Percentiles rank a stretch among this genome's conserved stretches.
Conservation (phyloP, 225 moss, liverwort and hornwort genomes). For the Climacium dendroides region DNA sequence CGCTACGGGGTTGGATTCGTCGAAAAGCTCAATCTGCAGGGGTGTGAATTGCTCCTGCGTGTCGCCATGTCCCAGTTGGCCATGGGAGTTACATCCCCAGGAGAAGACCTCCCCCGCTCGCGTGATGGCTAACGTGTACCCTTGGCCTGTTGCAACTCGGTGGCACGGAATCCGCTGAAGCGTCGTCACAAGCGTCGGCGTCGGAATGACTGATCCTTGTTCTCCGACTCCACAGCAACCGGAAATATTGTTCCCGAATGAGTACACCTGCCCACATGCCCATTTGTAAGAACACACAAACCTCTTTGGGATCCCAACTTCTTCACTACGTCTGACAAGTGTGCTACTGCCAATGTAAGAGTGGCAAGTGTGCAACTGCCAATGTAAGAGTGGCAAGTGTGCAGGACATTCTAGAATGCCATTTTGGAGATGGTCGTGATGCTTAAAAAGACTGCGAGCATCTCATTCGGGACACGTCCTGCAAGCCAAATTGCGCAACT, state of each 20-base stretch:
- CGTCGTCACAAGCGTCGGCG: conserved; percentile 47
- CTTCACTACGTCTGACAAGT: not conserved
- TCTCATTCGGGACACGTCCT: not conserved
- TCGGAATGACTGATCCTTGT: conserved; percentile 10
- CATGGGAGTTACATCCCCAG: conserved; percentile 79
- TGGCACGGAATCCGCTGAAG: conserved; percentile 43
- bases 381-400: not conserved
- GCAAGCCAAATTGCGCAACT: not conserved
- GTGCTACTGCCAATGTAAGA: not conserved
- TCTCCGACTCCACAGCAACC: conserved; percentile 57
- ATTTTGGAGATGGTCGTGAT: not conserved
- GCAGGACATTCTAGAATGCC: not conserved
- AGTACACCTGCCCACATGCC: conserved; percentile 45
- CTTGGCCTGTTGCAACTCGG: conserved; percentile 72
- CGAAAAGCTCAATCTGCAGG: conserved; percentile 33
- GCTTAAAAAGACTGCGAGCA: not conserved
- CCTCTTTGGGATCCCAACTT: not conserved
- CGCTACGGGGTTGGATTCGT: conserved; percentile 22
- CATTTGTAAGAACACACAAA: not conserved
- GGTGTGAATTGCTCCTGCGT: conserved; percentile 52
- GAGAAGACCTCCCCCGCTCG: conserved; percentile 55
- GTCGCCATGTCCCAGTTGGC: conserved; percentile 75
- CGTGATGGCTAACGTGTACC: conserved; percentile 57
- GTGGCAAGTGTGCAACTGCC: not conserved
- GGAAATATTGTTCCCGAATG: conserved; percentile 47